Base-by-base conservation (phyloP, 1,139 yeast genomes). In the Debaryomyces udenii region DNA sequence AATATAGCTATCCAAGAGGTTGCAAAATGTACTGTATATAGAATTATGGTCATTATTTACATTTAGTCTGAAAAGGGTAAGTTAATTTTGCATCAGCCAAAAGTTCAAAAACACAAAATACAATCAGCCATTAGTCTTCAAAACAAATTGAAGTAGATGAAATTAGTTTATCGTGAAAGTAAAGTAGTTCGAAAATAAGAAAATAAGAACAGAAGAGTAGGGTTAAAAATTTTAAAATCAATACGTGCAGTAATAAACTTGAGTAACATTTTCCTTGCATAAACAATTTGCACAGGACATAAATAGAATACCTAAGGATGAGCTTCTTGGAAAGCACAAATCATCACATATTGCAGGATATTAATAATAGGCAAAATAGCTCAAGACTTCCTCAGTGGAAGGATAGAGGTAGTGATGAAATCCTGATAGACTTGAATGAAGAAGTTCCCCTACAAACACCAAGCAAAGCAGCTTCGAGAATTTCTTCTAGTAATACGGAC, bases 311-410 rank as follows among this genome's bases (percentile, higher is more conserved):
- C 7, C 17, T 20, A 24, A 31, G 22, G 38, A 46, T 45, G 50
- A 46, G 50, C 43, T 45, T 45, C 37, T 36, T 39, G 16, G 48
- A 46, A 41, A 43, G 45, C 40, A 39, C 47, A 10, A 35, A 36
- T 30, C 32, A 33, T 36, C 44, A 22, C 14, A 29, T 30, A 29
- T 11, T 23, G 16, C 38, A 20, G 31, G 37, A 31, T 20, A 11
- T 33, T 9, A 26, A 27, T 36, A 22, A 37, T 24, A 23, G 31
- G 20, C 20, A 32, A 24, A 14, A 36, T 13, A 29, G 13, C n/a
- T 11, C 28, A 32, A 11, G 24, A 24, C 13, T 27, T 9, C 1
- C 11, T 33, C 16, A 18, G 31, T 29, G 33, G 32, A 20, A 15
- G 3, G 17, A 27, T 17, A 17, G 24, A 20, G 17, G 14, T 5